A percentile compares a stretch with the other conserved stretches of the same genome.
Conservation (phyloP, 768 basidiomycete genomes). For the Suillus fuscotomentosus region DNA sequence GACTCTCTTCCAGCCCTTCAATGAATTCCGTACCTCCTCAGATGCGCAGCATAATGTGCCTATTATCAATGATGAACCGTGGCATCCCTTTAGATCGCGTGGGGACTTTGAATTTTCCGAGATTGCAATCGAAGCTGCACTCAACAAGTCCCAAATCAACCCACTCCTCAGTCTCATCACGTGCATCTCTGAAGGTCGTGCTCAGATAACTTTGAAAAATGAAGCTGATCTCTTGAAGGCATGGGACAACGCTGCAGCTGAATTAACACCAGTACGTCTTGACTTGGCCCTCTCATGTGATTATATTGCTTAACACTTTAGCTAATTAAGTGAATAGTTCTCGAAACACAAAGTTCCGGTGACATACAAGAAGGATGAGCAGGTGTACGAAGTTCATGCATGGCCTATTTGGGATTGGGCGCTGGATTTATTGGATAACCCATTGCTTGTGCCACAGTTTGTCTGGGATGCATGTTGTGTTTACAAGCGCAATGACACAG, state of each 20-base stretch:
- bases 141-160: slow-evolving; percentile 10
- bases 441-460: slow-evolving; percentile 15
- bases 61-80: slow-evolving; percentile 9
- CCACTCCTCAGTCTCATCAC: slow-evolving; percentile 10
- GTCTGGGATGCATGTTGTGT: slow-evolving; percentile 31
- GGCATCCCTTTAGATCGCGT: slow-evolving; percentile 4
- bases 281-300: neutral
- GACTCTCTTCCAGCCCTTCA: slow-evolving; percentile 12
- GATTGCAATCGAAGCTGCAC: slow-evolving; percentile 11
- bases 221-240: slow-evolving; percentile 5
- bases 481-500: slow-evolving; percentile 25
- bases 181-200: slow-evolving; percentile 11
- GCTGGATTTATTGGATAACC: slow-evolving; percentile 6
- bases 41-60: neutral
- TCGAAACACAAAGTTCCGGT: neutral
- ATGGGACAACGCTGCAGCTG: slow-evolving; percentile 2
- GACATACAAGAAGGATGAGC: slow-evolving; percentile 9
- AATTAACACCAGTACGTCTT: slow-evolving; percentile 10
- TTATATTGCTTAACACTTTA: neutral
- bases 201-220: slow-evolving; percentile 17
- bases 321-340: slow-evolving; percentile 9
- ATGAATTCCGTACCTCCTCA: slow-evolving; percentile 10
- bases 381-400: slow-evolving; percentile 3
- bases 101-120: slow-evolving; percentile 14
- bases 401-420: slow-evolving; percentile 10